Evolutionary conservation across 2,329 filamentous ascomycete genomes (phyloP), one percentile per base, ranked within the genome.

Genomic region (Colletotrichum sp.): DNA sequence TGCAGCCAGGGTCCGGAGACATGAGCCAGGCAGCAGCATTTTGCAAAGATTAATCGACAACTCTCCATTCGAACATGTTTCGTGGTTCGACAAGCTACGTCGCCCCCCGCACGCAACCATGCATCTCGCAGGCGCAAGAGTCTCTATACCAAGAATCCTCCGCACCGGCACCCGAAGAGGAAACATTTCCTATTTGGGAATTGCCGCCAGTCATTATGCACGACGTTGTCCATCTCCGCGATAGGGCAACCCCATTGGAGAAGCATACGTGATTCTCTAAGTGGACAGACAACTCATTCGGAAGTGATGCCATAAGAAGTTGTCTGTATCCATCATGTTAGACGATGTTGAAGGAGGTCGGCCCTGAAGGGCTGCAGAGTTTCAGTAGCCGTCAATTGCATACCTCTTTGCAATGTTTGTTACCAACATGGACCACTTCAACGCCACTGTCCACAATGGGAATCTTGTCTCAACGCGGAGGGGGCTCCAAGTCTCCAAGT

Each of bases 401-500:
- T 28, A 32, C 18, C n/a, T 30, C 18, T 61, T 61, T 68, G 28
- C 26, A 18, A 68, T 64, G 39, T 34, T 72, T 32, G 26, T 60
- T 52, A 34, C 24, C 34, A 55, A 26, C 18, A 86, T 86, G 85
- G 84, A 86, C 74, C 83, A 86, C 76, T 85, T 84, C 80, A 85
- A 85, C 70, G 78, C 81, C 10, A 85, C 84, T 6, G 77, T 86
- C 39, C 81, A 81, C 71, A 81, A 83, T 74, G 84, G 85, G 28
- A 81, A 82, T 52, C 78, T 86, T 55, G 82, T 86, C 66, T 83
- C 84, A 43, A 86, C 84, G 1, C 81, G 84, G 30, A 81, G 84
- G 36, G 85, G 85, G 10, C 79, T 86, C 60, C 83, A 85, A 75
- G 84, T 86, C 14, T 84, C 84, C 26, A 84, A 85, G 76, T 82